Percentiles rank a stretch among this genome's conserved stretches.
phyloP scores from a whole-genome alignment of 768 basidiomycete species.

The Ramaria sp. region DNA sequence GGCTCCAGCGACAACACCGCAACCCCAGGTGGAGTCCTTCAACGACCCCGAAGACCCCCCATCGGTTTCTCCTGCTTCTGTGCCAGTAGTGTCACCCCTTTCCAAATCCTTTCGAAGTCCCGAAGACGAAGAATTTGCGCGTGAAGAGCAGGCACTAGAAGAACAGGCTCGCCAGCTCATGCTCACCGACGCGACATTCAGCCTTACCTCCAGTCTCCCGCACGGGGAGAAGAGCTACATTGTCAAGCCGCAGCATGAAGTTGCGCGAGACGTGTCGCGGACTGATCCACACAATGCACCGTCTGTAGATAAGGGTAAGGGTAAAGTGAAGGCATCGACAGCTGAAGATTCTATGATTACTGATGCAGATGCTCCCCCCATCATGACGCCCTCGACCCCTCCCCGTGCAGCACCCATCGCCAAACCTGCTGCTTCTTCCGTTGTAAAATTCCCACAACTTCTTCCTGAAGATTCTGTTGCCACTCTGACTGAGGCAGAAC shows the following conservation, averaged over 20 bases:
- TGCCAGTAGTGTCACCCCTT: neutral
- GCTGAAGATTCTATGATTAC: neutral
- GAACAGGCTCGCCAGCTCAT: neutral
- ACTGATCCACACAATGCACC: neutral
- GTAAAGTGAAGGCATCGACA: neutral
- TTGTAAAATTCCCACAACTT: neutral
- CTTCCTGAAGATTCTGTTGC: conserved; percentile 9
- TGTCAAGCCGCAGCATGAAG: neutral
- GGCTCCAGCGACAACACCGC: neutral
- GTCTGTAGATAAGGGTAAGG: neutral
- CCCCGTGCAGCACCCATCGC: neutral
- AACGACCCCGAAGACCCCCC: neutral
- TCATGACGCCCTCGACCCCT: neutral
- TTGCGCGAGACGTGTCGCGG: neutral
- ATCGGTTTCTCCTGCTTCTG: neutral
- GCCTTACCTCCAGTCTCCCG: neutral
- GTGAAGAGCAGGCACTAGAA: neutral
- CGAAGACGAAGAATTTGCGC: conserved; percentile 1
- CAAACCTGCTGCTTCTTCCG: neutral
- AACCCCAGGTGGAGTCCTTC: neutral
- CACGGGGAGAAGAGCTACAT: neutral
- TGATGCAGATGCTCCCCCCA: neutral
- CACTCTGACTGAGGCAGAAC: conserved; percentile 51
- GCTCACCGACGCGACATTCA: neutral
- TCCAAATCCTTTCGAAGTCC: neutral